A percentile compares a stretch with the other conserved stretches of the same genome.
Evolutionary conservation across 2,329 filamentous ascomycete genomes (phyloP).

Genomic region (Juglanconis oblonga): DNA sequence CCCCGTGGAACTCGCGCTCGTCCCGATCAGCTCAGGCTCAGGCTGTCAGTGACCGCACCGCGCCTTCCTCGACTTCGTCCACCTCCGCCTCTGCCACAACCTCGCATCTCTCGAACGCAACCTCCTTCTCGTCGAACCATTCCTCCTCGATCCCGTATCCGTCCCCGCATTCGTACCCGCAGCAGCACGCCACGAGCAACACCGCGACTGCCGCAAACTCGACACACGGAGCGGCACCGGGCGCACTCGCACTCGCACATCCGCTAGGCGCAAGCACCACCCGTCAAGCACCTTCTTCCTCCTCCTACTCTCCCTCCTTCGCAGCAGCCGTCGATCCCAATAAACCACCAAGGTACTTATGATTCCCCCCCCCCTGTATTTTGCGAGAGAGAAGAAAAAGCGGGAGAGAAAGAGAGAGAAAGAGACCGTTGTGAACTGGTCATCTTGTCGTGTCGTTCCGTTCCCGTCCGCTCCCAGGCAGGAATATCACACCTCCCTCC

Average conservation of each 20-base stretch:
- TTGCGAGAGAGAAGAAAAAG: neutral
- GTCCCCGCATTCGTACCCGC: neutral
- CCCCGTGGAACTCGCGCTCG: conserved; percentile 39
- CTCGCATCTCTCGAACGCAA: conserved; percentile 10
- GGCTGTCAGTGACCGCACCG: conserved; percentile 41
- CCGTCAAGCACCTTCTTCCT: neutral
- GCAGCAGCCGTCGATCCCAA: neutral
- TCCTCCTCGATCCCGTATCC: neutral
- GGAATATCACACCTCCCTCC: neutral
- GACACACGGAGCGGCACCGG: neutral
- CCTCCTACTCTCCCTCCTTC: conserved; percentile 2
- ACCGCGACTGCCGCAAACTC: neutral
- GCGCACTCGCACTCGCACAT: neutral
- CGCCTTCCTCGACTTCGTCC: conserved; percentile 21
- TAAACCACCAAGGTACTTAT: conserved; percentile 5
- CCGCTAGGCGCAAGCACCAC: neutral
- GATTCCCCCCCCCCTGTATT: neutral
- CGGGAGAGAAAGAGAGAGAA: neutral
- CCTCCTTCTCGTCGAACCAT: neutral
- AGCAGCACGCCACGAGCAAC: neutral
- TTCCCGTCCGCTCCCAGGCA: neutral
- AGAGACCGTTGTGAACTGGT: neutral
- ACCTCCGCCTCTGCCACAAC: conserved; percentile 19
- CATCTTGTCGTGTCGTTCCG: neutral
- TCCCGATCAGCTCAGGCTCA: conserved; percentile 40